Evolutionary conservation across 1,284 basidiomycete genomes (phyloP), one percentile per base, ranked within the genome.

Genomic region (Cutaneotrichosporon cyanovorans): DNA sequence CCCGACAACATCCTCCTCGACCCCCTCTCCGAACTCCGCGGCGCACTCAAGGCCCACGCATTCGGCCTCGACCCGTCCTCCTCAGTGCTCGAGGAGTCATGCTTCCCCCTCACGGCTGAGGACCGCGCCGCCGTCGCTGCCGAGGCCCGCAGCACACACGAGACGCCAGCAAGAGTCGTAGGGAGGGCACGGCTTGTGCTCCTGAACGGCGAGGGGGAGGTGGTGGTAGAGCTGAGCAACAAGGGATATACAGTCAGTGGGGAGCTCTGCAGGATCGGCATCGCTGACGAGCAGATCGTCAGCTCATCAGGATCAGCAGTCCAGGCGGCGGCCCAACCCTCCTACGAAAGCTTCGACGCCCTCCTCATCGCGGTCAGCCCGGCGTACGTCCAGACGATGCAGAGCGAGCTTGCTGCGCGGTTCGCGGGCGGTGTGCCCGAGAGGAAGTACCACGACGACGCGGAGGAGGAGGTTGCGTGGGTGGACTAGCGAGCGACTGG

Each of bases 321-420:
- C 21, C 44, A 40, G 7, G 40, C 46, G 0, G 44, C 46, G 7
- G n/a, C n/a, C n/a, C 34, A 46, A 10, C 35, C 37, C 32, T 61
- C 63, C 11, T 69, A 59, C 46, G 66, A 69, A 44, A 55, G 56
- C 0, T 53, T 69, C 30, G 66, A 69, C 44, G 55, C 64, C 11
- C 51, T 69, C 10, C 51, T 69, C 37, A 69, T 69, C 23, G 65
- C 58, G 11, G 36, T 60, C 12, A 62, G 60, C 33, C 59, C 58
- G 4, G 51, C 48, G 5, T 69, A 69, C 48, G 61, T 61, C 14
- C 40, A 42, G 8, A 63, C 64, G 9, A 69, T 69, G 66, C 56
- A 59, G 23, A 23, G 31, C 11, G 66, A 65, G 45, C 57, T 69
- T 7, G 38, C 45, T 38, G 54, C 54, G 42, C 55, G 66, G 25